Percentiles rank a stretch among this genome's conserved stretches.
phyloP scores from a whole-genome alignment of 2,329 filamentous ascomycete genomes.

The Emmonsia crescens region DNA sequence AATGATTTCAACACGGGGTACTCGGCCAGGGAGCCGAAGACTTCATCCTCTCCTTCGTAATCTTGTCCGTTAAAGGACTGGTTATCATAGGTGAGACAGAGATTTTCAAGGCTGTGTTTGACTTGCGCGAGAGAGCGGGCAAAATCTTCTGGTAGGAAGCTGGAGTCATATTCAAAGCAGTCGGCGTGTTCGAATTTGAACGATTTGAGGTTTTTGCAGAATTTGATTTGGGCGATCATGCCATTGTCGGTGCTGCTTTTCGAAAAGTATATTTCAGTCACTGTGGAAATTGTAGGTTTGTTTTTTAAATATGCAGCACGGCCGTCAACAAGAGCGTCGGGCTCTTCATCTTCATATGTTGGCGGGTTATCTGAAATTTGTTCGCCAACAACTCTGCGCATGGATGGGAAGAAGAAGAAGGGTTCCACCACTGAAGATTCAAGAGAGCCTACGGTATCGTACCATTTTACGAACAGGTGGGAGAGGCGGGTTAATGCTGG shows the following conservation, averaged over 20 bases:
- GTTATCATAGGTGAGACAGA: slow-evolving; percentile 1
- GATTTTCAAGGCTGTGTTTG: background rate
- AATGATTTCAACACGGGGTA: background rate
- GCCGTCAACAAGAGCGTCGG: background rate
- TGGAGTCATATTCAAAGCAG: background rate
- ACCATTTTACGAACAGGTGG: background rate
- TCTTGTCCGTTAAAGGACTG: background rate
- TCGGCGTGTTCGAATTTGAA: slow-evolving; percentile 8
- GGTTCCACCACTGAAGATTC: background rate
- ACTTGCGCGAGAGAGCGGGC: background rate
- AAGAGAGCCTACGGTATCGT: background rate
- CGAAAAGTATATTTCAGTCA: background rate
- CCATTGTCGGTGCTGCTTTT: slow-evolving; percentile 1
- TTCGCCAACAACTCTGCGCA: background rate
- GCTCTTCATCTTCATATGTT: background rate
- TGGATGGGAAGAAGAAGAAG: slow-evolving; percentile 3
- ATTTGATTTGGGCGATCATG: slow-evolving; percentile 1
- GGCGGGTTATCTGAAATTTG: background rate
- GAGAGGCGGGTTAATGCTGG: slow-evolving; percentile 1
- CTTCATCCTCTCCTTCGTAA: background rate
- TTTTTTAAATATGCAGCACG: background rate
- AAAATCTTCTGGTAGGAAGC: slow-evolving; percentile 1
- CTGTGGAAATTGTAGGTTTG: background rate
- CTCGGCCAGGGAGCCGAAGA: background rate
- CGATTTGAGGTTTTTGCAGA: slow-evolving; percentile 7